These are phyloP conservation scores for Podila verticillata DNA, from an alignment of 192 early-diverging fungal species.

Conservation along the genomic window DNA sequence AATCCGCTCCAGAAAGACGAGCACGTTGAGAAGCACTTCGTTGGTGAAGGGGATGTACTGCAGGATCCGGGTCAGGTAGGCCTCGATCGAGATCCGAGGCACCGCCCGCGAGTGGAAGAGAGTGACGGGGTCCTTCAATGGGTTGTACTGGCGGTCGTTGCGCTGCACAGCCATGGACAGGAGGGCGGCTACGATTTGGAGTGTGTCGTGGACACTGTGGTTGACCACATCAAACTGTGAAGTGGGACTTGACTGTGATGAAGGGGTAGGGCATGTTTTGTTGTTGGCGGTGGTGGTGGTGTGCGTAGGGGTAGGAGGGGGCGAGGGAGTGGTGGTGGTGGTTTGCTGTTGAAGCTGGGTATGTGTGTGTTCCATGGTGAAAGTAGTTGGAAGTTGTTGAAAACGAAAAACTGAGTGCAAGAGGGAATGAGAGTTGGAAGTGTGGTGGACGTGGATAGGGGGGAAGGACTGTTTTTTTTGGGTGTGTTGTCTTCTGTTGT, in stretches of 20 bases:
- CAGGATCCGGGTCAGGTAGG: slow-evolving; percentile 71
- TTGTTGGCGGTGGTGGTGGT: too few species aligned
- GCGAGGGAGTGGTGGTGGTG: background rate
- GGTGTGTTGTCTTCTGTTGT: too few species aligned
- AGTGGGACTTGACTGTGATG: background rate
- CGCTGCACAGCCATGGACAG: slow-evolving; percentile 53
- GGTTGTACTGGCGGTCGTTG: slow-evolving; percentile 54
- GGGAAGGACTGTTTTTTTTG: background rate
- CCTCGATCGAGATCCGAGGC: slow-evolving; percentile 69
- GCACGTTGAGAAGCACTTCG: slow-evolving; percentile 70
- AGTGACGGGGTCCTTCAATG: slow-evolving; percentile 55
- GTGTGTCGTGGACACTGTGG: slow-evolving; percentile 52
- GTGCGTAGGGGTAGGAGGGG: background rate
- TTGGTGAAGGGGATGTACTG: slow-evolving; percentile 78
- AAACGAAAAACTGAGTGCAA: background rate
- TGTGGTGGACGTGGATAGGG: too few species aligned
- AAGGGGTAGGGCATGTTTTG: background rate
- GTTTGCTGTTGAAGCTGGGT: background rate
- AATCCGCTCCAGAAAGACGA: slow-evolving; percentile 81
- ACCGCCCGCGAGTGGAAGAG: slow-evolving; percentile 77
- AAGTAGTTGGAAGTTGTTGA: background rate
- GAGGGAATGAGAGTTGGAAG: background rate
- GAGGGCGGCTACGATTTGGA: slow-evolving; percentile 59
- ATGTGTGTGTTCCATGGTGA: slow-evolving; percentile 3
- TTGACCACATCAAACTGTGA: slow-evolving; percentile 52